Base-by-base conservation (phyloP, 176 grass and related monocot genomes). In the Chrysopogon serrulatus region DNA sequence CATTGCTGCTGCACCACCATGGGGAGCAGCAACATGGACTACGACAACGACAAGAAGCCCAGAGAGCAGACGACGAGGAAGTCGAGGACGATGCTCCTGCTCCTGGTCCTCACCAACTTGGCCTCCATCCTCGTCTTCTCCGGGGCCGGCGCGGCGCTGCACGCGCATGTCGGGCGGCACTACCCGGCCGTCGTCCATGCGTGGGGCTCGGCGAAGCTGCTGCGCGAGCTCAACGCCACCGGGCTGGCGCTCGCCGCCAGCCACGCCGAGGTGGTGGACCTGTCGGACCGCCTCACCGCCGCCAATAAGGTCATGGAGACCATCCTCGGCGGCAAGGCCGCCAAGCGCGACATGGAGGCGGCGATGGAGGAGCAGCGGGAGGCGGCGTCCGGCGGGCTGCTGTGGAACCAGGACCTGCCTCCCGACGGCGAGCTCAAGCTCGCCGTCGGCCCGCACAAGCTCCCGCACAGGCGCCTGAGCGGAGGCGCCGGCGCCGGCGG, bases 1-100 rank as follows among this genome's bases (percentile, higher is more conserved):
- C 10, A n/a, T 32, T 23, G 31, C 5, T 54, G 60, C 2, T 42
- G 34, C 65, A 28, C 61, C 65, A 28, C 61, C 80, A 94, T 94
- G 92, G 79, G 89, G 27, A 89, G 82, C 71, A n/a, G n/a, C n/a
- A n/a, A n/a, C n/a, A 68, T 79, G 71, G 82, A 94, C 74, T 88
- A 91, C 33, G 68, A 91, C 77, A 67, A 44, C 1, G 71, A 28
- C 18, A 91, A 84, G 83, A 79, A 78, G 68, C 79, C 33, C 2
- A 67, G 45, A 5, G 67, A 78, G 28, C 8, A 67, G 2, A n/a
- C n/a, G 59, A 26, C 0, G 23, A 53, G 70, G 59, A 75, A 21
- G 27, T 27, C 35, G 24, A 87, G 18, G 57, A 44, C 61, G 2
- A 35, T 81, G 35, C 5, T 74, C 13, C 31, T 91, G 18, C 18